Percentiles rank a stretch among this genome's conserved stretches.
These are phyloP conservation scores for Penicillium oxalicum DNA, from an alignment of 2,329 filamentous ascomycete genomes.

Conservation along the genomic window DNA sequence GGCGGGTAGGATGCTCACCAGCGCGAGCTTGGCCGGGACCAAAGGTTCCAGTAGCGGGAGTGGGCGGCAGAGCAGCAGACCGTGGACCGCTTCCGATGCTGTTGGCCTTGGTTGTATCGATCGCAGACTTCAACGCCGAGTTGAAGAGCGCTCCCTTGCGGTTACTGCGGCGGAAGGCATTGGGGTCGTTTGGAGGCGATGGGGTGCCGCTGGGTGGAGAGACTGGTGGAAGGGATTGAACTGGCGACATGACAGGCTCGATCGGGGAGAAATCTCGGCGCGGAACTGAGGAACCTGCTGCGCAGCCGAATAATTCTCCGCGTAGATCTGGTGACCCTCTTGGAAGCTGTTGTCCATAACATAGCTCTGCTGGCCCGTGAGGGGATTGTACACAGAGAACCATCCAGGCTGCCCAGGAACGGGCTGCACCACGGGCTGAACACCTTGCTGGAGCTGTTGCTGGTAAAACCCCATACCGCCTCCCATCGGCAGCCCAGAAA, in stretches of 20 bases:
- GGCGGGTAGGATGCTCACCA: slow-evolving; percentile 88
- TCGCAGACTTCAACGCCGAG: slow-evolving; percentile 42
- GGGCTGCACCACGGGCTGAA: slow-evolving; percentile 58
- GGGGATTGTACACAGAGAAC: slow-evolving; percentile 76
- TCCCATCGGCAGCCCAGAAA: slow-evolving; percentile 47
- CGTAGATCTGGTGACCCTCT: slow-evolving; percentile 37
- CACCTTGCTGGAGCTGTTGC: slow-evolving; percentile 61
- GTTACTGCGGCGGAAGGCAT: slow-evolving; percentile 86
- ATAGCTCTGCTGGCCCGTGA: slow-evolving; percentile 77
- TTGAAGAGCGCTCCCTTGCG: slow-evolving; percentile 79
- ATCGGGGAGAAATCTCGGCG: slow-evolving; percentile 78
- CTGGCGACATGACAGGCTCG: slow-evolving; percentile 50
- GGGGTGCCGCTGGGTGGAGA: slow-evolving; percentile 58
- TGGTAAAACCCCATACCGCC: slow-evolving; percentile 55
- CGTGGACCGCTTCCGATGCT: slow-evolving; percentile 60
- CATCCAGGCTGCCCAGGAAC: slow-evolving; percentile 67
- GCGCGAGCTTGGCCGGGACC: slow-evolving; percentile 88
- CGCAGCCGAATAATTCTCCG: slow-evolving; percentile 44
- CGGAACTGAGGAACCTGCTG: slow-evolving; percentile 59
- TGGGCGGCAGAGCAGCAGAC: slow-evolving; percentile 71
- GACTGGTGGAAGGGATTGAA: slow-evolving; percentile 59
- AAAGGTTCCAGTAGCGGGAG: slow-evolving; percentile 77
- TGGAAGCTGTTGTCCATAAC: slow-evolving; percentile 63
- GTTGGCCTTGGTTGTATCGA: slow-evolving; percentile 48
- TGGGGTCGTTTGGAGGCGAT: slow-evolving; percentile 67